Evolutionary conservation across 108 stramenopile species (phyloP).

Genomic region (Pseudonitzschia pungens): DNA sequence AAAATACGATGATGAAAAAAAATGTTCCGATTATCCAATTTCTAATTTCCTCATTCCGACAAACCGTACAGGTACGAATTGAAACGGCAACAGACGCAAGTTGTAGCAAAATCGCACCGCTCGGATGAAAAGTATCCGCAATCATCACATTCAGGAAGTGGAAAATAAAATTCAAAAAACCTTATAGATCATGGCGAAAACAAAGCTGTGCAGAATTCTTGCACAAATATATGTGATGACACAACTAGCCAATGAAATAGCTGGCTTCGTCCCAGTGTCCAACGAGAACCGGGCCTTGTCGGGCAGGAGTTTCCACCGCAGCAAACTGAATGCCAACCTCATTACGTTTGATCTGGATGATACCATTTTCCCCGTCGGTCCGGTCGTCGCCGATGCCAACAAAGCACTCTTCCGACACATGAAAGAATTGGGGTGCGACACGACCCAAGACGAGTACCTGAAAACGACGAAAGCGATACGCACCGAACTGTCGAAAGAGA

Average conservation of each 20-base stretch:
- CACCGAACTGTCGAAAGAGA: conserved; percentile 24
- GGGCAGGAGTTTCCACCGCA: background rate
- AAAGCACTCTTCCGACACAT: conserved; percentile 26
- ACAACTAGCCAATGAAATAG: background rate
- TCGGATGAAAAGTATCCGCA: too few species aligned
- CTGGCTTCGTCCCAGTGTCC: background rate
- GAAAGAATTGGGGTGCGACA: conserved; percentile 33
- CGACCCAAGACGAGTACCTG: conserved; percentile 35
- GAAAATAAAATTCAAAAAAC: too few species aligned
- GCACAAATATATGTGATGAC: background rate
- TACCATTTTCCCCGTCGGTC: conserved; percentile 55
- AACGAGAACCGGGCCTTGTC: background rate
- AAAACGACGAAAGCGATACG: conserved; percentile 50
- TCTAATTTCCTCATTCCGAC: too few species aligned
- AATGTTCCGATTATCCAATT: too few species aligned
- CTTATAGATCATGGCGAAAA: background rate
- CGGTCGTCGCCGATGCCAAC: conserved; percentile 56
- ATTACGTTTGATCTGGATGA: conserved; percentile 69
- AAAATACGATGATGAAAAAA: too few species aligned
- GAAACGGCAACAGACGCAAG: too few species aligned
- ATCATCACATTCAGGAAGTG: too few species aligned
- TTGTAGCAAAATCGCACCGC: too few species aligned
- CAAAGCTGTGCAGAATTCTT: background rate
- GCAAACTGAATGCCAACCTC: background rate
- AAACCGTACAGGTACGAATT: too few species aligned